phyloP scores from a whole-genome alignment of 768 basidiomycete species.

The Russula foetens region DNA sequence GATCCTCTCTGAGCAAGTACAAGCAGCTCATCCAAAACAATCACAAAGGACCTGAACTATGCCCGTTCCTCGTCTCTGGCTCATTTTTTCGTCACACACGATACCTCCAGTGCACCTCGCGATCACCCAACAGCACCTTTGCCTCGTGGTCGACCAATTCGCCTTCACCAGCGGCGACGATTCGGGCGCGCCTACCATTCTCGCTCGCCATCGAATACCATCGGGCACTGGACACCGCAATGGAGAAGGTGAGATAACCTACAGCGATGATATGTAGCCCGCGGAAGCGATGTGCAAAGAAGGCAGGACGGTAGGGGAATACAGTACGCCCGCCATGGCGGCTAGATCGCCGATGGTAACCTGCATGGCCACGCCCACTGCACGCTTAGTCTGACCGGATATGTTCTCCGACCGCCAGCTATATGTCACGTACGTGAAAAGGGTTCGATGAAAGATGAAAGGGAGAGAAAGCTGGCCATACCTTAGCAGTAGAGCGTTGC shows the following conservation, averaged over 20 bases:
- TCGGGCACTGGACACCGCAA: constrained; percentile 36
- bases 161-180: constrained; percentile 17
- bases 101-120: constrained; percentile 21
- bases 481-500: constrained; percentile 50
- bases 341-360: constrained; percentile 57
- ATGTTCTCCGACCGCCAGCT: constrained; percentile 58
- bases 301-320: constrained; percentile 45
- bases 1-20: too few relatives aligned
- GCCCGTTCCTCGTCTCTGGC: too few relatives aligned
- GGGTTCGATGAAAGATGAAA: too few relatives aligned
- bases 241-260: constrained; percentile 47
- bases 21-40: not conserved
- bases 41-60: not conserved
- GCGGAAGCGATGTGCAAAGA: constrained; percentile 39
- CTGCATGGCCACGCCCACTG: constrained; percentile 54
- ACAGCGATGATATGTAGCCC: constrained; percentile 52
- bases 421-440: not conserved
- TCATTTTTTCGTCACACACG: not conserved
- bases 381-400: constrained; percentile 60
- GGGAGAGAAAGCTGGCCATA: constrained; percentile 14
- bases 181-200: constrained; percentile 37
- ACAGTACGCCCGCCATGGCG: constrained; percentile 51
- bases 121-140: constrained; percentile 25
- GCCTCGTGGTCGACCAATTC: constrained; percentile 19
- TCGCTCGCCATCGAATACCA: constrained; percentile 43